phyloP scores from a whole-genome alignment of 345 rosid genomes.

The Corchorus capsularis region DNA sequence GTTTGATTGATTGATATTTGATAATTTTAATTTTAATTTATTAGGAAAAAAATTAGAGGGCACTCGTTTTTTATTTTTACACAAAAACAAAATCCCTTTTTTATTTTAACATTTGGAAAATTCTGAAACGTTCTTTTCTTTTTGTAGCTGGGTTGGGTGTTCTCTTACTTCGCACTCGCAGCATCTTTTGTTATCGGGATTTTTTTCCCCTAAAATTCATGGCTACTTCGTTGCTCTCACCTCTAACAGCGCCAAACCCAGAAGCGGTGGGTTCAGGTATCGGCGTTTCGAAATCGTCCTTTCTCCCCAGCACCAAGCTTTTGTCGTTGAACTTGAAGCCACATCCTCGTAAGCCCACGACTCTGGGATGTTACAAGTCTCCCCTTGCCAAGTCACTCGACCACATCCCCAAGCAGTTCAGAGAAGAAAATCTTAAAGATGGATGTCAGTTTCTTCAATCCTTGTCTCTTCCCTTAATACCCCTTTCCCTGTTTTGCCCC shows the following conservation, averaged over 20 bases:
- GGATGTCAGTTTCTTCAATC: slow-evolving; percentile 52
- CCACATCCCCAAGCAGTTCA: slow-evolving; percentile 80
- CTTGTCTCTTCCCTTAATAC: background rate
- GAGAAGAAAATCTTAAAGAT: slow-evolving; percentile 70
- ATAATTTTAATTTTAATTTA: too few species aligned
- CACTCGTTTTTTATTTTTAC: background rate
- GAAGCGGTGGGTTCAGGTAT: slow-evolving; percentile 29
- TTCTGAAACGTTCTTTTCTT: background rate
- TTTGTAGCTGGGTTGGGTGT: background rate
- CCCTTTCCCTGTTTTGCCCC: slow-evolving; percentile 5
- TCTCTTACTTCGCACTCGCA: background rate
- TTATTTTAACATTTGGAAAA: background rate
- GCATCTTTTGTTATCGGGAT: background rate
- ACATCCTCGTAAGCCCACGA: slow-evolving; percentile 19
- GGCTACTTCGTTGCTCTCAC: slow-evolving; percentile 62
- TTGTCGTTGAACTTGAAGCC: slow-evolving; percentile 24
- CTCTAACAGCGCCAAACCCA: slow-evolving; percentile 44
- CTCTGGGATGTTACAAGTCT: slow-evolving; percentile 33
- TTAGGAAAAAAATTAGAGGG: background rate
- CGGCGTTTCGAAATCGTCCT: slow-evolving; percentile 42
- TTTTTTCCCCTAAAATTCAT: slow-evolving; percentile 31
- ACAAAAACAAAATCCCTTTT: background rate
- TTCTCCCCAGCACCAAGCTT: slow-evolving; percentile 45
- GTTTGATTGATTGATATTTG: too few species aligned
- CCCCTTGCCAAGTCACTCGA: slow-evolving; percentile 50